These are phyloP conservation scores for Floccularia luteovirens DNA, from an alignment of 768 basidiomycete genomes.

Conservation along the genomic window DNA sequence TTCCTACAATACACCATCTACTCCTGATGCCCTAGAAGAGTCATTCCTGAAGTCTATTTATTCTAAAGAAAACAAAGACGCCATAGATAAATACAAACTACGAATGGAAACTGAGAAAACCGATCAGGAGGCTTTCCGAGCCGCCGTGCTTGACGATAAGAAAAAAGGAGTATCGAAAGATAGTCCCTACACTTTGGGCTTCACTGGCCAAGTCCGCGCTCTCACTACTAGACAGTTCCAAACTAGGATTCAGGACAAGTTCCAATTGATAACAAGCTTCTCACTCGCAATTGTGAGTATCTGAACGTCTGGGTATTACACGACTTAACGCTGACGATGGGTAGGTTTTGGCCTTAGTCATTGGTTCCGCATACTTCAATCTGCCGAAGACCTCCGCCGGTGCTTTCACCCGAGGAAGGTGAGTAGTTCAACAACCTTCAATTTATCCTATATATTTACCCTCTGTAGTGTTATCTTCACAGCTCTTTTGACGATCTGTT, in stretches of 20 bases:
- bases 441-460: background rate
- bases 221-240: conserved; percentile 70
- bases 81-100: conserved; percentile 47
- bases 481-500: conserved; percentile 55
- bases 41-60: conserved; percentile 49
- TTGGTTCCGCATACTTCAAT: conserved; percentile 71
- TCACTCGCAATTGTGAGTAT: conserved; percentile 46
- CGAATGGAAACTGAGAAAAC: conserved; percentile 50
- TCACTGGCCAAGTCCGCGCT: conserved; percentile 64
- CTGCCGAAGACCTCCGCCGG: conserved; percentile 69
- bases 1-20: conserved; percentile 50
- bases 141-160: conserved; percentile 71
- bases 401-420: conserved; percentile 81
- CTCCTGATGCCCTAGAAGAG: conserved; percentile 59
- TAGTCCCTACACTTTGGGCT: conserved; percentile 80
- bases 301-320: background rate
- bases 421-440: conserved; percentile 1
- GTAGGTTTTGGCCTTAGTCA: conserved; percentile 50
- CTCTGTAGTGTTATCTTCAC: conserved; percentile 55
- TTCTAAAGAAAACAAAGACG: conserved; percentile 31
- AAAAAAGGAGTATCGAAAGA: conserved; percentile 68
- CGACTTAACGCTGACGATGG: background rate
- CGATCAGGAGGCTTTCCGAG: conserved; percentile 73
- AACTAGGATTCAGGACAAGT: conserved; percentile 65
- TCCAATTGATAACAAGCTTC: conserved; percentile 71